phyloP scores from a whole-genome alignment of 2,329 filamentous ascomycete genomes.

The Fusarium citri region DNA sequence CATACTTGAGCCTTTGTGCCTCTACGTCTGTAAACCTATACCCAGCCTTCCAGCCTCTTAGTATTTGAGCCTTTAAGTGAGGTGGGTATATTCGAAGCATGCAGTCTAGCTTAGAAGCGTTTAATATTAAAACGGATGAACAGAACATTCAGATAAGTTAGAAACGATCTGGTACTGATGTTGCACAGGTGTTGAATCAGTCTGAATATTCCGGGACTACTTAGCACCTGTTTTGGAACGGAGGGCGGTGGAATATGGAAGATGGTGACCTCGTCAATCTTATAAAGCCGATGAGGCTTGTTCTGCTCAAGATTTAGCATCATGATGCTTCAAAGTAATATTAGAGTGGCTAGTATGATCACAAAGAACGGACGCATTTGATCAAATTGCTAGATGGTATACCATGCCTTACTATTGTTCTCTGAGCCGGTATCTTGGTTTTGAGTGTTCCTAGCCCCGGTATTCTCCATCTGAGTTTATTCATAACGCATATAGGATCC shows the following conservation, averaged over 20 bases:
- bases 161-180: too few species aligned
- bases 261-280: too few species aligned
- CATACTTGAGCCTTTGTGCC: too few species aligned
- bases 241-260: too few species aligned
- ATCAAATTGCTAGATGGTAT: neutral
- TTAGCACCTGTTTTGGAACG: too few species aligned
- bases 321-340: neutral
- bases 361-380: rapidly evolving
- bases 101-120: neutral
- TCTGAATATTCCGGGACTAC: too few species aligned
- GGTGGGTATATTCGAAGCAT: neutral
- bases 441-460: neutral
- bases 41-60: too few species aligned
- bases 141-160: too few species aligned
- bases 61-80: too few species aligned
- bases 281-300: neutral
- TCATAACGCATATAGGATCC: neutral
- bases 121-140: neutral
- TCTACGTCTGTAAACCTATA: too few species aligned
- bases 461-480: neutral
- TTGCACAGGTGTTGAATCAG: too few species aligned
- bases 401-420: neutral
- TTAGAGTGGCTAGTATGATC: rapidly evolving
- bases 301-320: neutral
- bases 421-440: neutral